Base-by-base conservation (phyloP, 352 stramenopile species). In the Pythium phragmitis region DNA sequence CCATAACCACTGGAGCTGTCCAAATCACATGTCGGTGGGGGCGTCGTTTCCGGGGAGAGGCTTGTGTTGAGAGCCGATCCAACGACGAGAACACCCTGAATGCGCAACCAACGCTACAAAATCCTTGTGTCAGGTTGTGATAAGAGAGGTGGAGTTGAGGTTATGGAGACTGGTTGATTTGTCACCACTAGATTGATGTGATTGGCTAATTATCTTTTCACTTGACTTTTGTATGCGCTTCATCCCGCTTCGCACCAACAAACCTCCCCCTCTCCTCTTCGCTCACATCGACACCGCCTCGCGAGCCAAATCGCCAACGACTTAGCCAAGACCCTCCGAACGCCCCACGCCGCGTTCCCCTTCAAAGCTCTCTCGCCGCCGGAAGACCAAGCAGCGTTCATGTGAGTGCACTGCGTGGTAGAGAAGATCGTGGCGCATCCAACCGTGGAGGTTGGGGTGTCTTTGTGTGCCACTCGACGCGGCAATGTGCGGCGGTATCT, bases 61-160 rank as follows among this genome's bases (percentile, higher is more conserved):
- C 62, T 51, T 63, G 33, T 68, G 60, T 63, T 68, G 47, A 47
- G 41, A 59, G 53, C 53, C 49, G 62, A 68, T 68, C 62, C 46
- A 52, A 45, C 34, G 34, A 45, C 43, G 34, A 16, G 30, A 50
- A 36, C 13, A 0, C 19, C 51, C 60, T 50, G 9, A 57, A 39
- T 23, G 13, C 21, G 43, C 60, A 67, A 48, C 45, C 3, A 14
- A 0, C 17, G 0, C 45, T 57, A 57, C 48, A 51, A 56, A 33
- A 23, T 30, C 1, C 30, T 26, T 53, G 37, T 39, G 19, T 14
- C 19, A 9, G 1, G 42, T 50, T 63, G 26, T 37, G 36, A 30
- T 16, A 30, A 52, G 55, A 13, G 47, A 13, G 36, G 7, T 13
- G 16, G 53, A 19, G 41, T 69, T 60, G 63, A 60, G 55, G 39